Evolutionary conservation across 179 eudicot species (phyloP), one percentile per base, ranked within the genome.

Genomic region (Spergularia azorica): DNA sequence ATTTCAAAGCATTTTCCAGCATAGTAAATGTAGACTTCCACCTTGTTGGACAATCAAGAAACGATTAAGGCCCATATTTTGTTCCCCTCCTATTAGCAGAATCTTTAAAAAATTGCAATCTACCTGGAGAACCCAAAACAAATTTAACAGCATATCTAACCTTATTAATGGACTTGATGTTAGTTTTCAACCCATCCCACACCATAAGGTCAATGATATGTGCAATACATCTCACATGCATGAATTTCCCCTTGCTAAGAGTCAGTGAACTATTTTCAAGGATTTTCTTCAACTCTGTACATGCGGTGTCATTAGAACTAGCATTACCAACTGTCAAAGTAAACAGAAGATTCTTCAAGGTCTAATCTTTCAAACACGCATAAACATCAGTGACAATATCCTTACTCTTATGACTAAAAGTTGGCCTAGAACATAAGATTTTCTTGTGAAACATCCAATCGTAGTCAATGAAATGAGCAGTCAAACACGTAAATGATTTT

Each of bases 361-460:
- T 46, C 68, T 17, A 38, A 63, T 41, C 32, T 21, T 10, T 36
- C 50, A 63, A 63, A 38, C 68, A 63, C 15, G 32, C 50, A 14
- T 11, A n/a, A 15, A 63, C 2, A 11, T 12, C 68, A 0, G 32
- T 63, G 2, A 46, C 68, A 63, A 63, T 63, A 38, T 38, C 68
- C 6, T 63, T 63, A 63, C 68, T 18, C 68, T 63, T 63, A 15
- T 65, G 51, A n/a, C 21, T 65, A 5, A 10, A 65, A 13, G 26
- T 14, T 32, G 69, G 69, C 36, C 51, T 36, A 39, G 6, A 65
- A 41, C 39, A 36, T 10, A 62, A 18, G 38, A 63, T 63, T 16
- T 21, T 63, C 16, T 63, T 63, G 6, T 63, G 67, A 3, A 63
- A 63, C 16, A 11, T 63, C 69, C 69, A 65, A 14, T 65, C 69